A percentile compares a stretch with the other conserved stretches of the same genome.
phyloP scores from a whole-genome alignment of 73 alveolate genomes.

The Paramecium octaurelia region DNA sequence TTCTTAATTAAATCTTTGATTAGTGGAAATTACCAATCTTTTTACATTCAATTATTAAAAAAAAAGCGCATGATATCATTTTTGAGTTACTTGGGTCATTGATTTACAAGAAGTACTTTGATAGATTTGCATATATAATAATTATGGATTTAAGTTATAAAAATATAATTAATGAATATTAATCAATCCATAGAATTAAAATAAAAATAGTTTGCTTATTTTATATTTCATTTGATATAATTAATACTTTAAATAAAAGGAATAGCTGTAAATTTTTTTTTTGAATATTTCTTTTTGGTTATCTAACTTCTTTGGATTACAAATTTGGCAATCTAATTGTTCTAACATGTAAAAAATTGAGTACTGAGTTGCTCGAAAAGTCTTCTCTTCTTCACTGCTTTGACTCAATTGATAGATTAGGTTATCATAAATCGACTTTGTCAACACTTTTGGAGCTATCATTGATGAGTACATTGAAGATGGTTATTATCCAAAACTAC shows the following conservation, averaged over 20 bases:
- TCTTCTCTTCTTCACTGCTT: neutral
- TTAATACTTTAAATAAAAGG: neutral
- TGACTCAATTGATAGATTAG: neutral
- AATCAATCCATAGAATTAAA: neutral
- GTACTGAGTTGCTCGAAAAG: neutral
- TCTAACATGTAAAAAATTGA: neutral
- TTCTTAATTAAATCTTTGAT: no score
- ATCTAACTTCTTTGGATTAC: neutral
- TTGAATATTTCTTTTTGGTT: neutral
- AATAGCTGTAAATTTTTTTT: neutral
- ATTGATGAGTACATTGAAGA: neutral
- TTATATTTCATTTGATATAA: neutral
- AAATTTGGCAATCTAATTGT: neutral
- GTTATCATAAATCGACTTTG: neutral
- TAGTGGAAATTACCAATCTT: no score
- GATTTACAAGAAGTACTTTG: neutral
- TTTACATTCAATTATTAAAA: no score
- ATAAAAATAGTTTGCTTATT: neutral
- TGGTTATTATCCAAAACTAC: neutral
- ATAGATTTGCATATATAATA: neutral
- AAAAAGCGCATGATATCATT: neutral
- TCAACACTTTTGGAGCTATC: neutral
- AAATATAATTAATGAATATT: neutral
- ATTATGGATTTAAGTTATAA: neutral
- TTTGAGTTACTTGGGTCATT: neutral